These are phyloP conservation scores for Digitaria exilis DNA, from an alignment of 202 grass and related monocot genomes.

Conservation along the genomic window DNA sequence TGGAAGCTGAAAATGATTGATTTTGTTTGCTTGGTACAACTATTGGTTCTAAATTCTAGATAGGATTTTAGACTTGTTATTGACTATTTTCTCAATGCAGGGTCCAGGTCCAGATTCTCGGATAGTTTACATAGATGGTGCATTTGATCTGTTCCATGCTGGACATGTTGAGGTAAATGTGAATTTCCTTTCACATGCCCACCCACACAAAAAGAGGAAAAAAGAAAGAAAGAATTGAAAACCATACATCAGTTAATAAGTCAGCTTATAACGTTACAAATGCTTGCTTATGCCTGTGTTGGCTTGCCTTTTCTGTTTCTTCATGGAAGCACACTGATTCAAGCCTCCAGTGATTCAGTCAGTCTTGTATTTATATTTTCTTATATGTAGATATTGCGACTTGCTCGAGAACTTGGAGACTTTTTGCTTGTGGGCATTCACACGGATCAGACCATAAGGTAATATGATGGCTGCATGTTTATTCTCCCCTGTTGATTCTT, in stretches of 20 bases:
- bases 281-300: not conserved
- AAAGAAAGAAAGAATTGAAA: not conserved
- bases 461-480: constrained; percentile 7
- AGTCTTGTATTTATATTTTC: constrained; percentile 43
- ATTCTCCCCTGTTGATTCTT: not conserved
- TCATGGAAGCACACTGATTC: not conserved
- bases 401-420: constrained; percentile 96
- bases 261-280: not conserved
- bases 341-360: constrained; percentile 22
- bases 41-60: not conserved
- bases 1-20: not conserved
- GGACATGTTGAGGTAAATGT: constrained; percentile 93
- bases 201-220: not conserved
- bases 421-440: constrained; percentile 98
- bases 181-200: not conserved
- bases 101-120: constrained; percentile 81
- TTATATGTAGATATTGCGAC: constrained; percentile 77
- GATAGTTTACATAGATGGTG: constrained; percentile 98
- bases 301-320: not conserved
- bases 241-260: not conserved
- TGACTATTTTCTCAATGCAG: constrained; percentile 51
- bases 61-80: not conserved
- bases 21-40: constrained; percentile 3
- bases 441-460: constrained; percentile 97
- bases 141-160: constrained; percentile 98